Percentiles rank a stretch among this genome's conserved stretches.
Conservation (phyloP, 2,329 filamentous ascomycete genomes). For the Colletotrichum sp. region DNA sequence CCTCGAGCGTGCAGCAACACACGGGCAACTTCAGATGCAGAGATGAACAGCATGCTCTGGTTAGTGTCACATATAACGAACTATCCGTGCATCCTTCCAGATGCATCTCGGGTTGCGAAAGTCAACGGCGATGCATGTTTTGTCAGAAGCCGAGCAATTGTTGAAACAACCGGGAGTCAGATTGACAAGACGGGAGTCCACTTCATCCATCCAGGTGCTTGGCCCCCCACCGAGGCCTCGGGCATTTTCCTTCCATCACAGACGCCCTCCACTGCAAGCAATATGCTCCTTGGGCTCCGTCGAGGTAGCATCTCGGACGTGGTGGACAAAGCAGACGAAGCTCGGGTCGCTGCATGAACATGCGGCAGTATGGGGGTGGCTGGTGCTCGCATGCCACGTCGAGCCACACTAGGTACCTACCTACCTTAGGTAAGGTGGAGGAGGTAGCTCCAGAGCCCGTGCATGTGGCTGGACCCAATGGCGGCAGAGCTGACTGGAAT, state of each 20-base stretch:
- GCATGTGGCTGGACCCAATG: constrained; percentile 9
- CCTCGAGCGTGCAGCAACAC: not conserved
- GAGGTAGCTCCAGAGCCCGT: not conserved
- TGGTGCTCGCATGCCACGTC: not conserved
- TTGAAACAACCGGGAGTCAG: not conserved
- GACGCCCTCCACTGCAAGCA: not conserved
- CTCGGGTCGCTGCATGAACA: constrained; percentile 3
- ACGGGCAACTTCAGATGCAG: not conserved
- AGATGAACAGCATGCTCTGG: not conserved
- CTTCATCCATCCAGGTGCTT: not conserved
- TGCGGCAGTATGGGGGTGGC: constrained; percentile 16
- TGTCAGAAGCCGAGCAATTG: not conserved
- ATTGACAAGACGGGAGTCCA: not conserved
- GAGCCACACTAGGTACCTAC: not conserved
- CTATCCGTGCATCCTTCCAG: not conserved
- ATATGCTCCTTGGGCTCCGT: not conserved
- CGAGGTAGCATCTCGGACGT: not conserved
- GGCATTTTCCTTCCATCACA: not conserved
- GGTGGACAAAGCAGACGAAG: not conserved
- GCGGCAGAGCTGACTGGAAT: not conserved
- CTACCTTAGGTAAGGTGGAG: not conserved
- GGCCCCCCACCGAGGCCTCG: not conserved
- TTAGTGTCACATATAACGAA: not conserved
- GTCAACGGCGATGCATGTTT: not conserved
- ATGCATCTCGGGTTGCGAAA: not conserved